These are phyloP conservation scores for Monosporascus sp. DNA, from an alignment of 2,329 filamentous ascomycete genomes.

Conservation along the genomic window DNA sequence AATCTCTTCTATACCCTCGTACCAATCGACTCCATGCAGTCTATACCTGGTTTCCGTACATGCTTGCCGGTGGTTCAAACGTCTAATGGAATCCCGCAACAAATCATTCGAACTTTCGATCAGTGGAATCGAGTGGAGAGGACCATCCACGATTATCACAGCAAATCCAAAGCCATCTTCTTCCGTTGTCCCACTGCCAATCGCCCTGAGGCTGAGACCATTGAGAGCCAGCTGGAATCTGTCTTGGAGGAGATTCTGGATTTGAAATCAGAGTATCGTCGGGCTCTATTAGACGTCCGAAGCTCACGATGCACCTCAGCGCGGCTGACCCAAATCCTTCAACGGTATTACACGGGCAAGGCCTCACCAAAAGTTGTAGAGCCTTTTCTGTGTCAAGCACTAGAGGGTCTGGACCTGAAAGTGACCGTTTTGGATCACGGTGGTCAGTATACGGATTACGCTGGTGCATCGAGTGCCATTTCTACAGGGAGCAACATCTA, in stretches of 20 bases:
- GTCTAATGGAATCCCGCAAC: neutral
- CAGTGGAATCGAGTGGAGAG: neutral
- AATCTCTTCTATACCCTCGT: neutral
- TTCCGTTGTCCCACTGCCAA: neutral
- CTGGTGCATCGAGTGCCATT: neutral
- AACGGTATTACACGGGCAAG: neutral
- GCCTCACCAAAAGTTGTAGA: neutral
- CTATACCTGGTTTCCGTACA: neutral
- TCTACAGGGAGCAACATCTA: conserved; percentile 5
- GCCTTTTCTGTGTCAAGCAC: neutral
- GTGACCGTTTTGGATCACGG: neutral
- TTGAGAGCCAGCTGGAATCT: neutral
- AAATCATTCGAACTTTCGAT: conserved; percentile 2
- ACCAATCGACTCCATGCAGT: neutral
- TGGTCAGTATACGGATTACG: neutral
- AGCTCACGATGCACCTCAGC: neutral
- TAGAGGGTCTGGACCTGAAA: neutral
- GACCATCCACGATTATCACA: neutral
- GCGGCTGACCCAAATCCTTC: neutral
- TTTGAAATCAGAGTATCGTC: neutral
- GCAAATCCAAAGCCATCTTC: neutral
- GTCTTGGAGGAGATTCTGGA: neutral
- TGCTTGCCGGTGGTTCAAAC: neutral
- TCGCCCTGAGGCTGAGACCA: neutral
- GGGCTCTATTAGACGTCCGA: neutral